Evolutionary conservation across 2,329 filamentous ascomycete genomes (phyloP), one percentile per base, ranked within the genome.

Genomic region (Alternaria ethzedia): DNA sequence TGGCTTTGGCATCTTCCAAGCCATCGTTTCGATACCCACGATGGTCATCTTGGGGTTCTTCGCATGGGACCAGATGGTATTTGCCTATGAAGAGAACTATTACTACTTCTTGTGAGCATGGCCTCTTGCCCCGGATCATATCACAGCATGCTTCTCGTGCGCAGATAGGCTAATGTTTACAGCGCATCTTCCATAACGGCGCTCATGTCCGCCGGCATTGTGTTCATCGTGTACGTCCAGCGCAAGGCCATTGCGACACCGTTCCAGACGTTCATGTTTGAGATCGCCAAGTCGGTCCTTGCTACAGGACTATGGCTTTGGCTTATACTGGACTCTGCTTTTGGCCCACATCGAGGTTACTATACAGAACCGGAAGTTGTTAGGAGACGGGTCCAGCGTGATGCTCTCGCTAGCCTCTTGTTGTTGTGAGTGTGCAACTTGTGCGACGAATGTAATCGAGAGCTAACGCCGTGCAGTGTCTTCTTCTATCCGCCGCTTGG

Each of bases 401-500:
- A 44, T 44, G 54, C 54, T 12, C 41, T 56, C 17, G 32, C 54
- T 6, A 56, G 32, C 8, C 17, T 56, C 3, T 17, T 56, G 25
- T 17, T 56, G 17, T 4, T 56, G 54, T 56, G 23, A 45, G 23
- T 15, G 17, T 4, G n/a, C 25, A 26, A 26, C 25, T 4, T 26
- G 25, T 26, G 25, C 6, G 10, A 8, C 7, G 7, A 10, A 36
- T 21, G 11, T 26, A 25, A 17, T 4, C 7, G 11, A 12, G 36
- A 7, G 25, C 54, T 56, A n/a, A 56, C 5, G 2, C 10, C 21
- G 23, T 12, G 11, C 12, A n/a, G 54, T 21, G 25, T 56, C 5
- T 44, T 56, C 12, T 56, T 56, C 54, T 56, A 56, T 15, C 54
- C 54, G 21, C 54, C 54, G 41, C 54, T 56, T 44, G 54, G 54